Percentiles rank a stretch among this genome's conserved stretches.
phyloP scores from a whole-genome alignment of 2,329 filamentous ascomycete species.

The Monilinia aucupariae region DNA sequence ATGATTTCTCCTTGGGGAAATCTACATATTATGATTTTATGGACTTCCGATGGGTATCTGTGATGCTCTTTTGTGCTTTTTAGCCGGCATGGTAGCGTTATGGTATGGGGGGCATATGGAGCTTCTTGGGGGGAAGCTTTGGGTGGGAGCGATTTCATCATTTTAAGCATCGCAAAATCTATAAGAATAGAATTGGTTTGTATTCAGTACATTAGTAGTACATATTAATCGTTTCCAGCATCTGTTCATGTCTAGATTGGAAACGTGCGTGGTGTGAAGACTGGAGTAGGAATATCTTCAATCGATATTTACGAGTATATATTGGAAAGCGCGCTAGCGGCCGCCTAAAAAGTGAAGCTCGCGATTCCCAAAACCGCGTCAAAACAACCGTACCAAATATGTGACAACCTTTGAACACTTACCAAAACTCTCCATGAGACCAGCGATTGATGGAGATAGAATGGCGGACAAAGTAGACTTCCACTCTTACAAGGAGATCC shows the following conservation, averaged over 20 bases:
- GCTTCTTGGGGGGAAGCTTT: not conserved
- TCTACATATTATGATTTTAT: slow-evolving; percentile 1
- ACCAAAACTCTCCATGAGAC: slow-evolving; percentile 19
- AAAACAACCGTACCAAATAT: slow-evolving; percentile 22
- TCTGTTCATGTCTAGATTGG: not conserved
- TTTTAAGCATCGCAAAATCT: slow-evolving; percentile 4
- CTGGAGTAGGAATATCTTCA: not conserved
- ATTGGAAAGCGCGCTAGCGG: slow-evolving; percentile 19
- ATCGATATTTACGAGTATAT: not conserved
- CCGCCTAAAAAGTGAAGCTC: slow-evolving; percentile 21
- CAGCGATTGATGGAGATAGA: slow-evolving; percentile 53
- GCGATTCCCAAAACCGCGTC: slow-evolving; percentile 21
- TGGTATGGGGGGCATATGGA: slow-evolving; percentile 19
- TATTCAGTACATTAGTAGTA: slow-evolving; percentile 6
- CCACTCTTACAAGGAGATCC: slow-evolving; percentile 79
- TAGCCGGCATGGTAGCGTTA: slow-evolving; percentile 9
- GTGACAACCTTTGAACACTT: slow-evolving; percentile 23
- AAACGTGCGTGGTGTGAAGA: not conserved
- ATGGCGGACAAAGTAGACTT: slow-evolving; percentile 60
- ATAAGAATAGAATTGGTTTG: not conserved
- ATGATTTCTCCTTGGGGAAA: not conserved
- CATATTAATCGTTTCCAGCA: not conserved
- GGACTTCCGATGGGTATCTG: not conserved
- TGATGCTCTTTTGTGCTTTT: not conserved
- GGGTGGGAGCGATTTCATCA: not conserved